These are phyloP conservation scores for Porphyrellus cyaneotinctus DNA, from an alignment of 768 basidiomycete species.

Conservation along the genomic window DNA sequence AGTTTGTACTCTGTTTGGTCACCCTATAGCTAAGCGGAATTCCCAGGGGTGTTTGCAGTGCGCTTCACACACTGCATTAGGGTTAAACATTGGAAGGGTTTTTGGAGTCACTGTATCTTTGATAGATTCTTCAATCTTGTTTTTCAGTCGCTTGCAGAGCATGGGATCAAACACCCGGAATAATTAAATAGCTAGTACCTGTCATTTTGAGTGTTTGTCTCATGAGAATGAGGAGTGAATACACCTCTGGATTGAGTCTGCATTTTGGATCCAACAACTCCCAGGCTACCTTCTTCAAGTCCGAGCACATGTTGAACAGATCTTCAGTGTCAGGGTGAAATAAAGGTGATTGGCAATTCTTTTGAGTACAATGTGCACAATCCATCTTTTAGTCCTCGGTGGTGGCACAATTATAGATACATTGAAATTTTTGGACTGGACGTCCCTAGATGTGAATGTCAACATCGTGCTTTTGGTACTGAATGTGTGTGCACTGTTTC, in stretches of 20 bases:
- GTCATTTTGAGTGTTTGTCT: constrained; percentile 5
- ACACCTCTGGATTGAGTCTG: constrained; percentile 59
- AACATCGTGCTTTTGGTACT: background rate
- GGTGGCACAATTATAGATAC: constrained; percentile 74
- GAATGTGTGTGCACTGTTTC: constrained; percentile 53
- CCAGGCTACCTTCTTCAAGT: constrained; percentile 91
- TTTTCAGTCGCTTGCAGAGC: constrained; percentile 86
- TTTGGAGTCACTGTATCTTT: too few relatives aligned
- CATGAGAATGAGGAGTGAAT: too few relatives aligned
- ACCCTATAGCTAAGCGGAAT: too few relatives aligned
- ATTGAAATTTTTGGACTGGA: constrained; percentile 73
- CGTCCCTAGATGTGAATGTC: constrained; percentile 47
- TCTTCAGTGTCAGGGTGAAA: constrained; percentile 95
- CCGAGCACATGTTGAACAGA: constrained; percentile 94
- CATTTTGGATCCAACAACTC: constrained; percentile 74
- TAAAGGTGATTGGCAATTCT: constrained; percentile 46
- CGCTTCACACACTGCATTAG: too few relatives aligned
- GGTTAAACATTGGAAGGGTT: too few relatives aligned
- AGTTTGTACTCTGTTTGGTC: too few relatives aligned
- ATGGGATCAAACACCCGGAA: constrained; percentile 91
- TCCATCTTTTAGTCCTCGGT: constrained; percentile 91
- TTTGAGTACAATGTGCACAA: constrained; percentile 91
- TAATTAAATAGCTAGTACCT: constrained; percentile 83
- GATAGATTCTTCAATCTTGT: constrained; percentile 76
- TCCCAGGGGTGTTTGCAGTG: too few relatives aligned